A percentile compares a stretch with the other conserved stretches of the same genome.
phyloP scores from a whole-genome alignment of 306 rosid species.

The Comarum palustre region DNA sequence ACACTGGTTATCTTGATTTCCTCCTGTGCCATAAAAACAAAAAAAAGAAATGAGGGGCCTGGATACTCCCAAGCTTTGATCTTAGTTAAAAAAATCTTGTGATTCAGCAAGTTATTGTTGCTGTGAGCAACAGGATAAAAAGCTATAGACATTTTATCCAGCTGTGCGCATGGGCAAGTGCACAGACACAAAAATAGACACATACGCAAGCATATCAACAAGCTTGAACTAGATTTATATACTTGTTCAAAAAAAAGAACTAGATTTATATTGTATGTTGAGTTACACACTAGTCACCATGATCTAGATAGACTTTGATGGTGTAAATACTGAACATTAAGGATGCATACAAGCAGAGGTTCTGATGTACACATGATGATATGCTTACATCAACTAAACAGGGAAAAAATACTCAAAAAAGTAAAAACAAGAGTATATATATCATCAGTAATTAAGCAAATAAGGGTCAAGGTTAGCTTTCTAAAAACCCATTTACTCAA shows the following conservation, averaged over 20 bases:
- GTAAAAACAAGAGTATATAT: not conserved
- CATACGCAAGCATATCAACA: not conserved
- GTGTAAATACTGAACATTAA: not conserved
- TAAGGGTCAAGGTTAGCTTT: not conserved
- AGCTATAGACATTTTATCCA: not conserved
- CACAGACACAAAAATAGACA: not conserved
- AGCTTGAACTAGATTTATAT: not conserved
- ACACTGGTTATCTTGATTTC: constrained; percentile 84
- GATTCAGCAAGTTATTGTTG: not conserved
- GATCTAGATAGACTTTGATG: not conserved
- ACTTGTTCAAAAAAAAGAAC: too few species aligned
- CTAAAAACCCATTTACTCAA: not conserved
- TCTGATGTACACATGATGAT: not conserved
- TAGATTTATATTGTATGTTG: not conserved
- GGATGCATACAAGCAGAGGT: not conserved
- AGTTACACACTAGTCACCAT: not conserved
- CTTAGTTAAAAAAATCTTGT: not conserved
- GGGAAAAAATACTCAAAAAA: too few species aligned
- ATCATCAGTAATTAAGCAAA: not conserved
- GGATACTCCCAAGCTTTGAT: not conserved
- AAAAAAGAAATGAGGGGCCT: constrained; percentile 16
- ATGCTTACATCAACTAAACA: not conserved
- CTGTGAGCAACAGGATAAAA: not conserved
- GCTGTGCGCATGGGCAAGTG: not conserved
- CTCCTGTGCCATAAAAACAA: constrained; percentile 53